Percentiles rank a stretch among this genome's conserved stretches.
Evolutionary conservation across 106 monocot genomes (phyloP).

Genomic region (Dactylorhiza incarnata): DNA sequence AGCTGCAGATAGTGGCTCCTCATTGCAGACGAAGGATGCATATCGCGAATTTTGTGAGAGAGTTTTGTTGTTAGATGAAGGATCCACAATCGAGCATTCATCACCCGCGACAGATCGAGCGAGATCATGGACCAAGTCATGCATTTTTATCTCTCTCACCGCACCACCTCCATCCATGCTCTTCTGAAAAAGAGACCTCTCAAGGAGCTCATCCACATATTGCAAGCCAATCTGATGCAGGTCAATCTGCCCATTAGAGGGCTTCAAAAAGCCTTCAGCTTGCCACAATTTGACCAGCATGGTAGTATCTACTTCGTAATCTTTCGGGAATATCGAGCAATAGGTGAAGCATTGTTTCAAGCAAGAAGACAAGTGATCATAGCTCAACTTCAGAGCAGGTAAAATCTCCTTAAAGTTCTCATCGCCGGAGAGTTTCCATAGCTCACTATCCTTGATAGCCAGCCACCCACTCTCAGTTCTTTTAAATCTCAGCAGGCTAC

Average conservation of each 20-base stretch:
- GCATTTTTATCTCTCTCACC: slow-evolving; percentile 11
- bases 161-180: not conserved
- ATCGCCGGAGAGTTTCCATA: slow-evolving; percentile 7
- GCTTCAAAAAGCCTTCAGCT: slow-evolving; percentile 13
- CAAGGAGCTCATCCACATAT: slow-evolving; percentile 13
- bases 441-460: slow-evolving; percentile 13
- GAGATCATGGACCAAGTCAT: slow-evolving; percentile 33
- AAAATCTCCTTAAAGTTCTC: not conserved
- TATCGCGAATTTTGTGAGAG: too few species aligned
- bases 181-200: slow-evolving; percentile 20
- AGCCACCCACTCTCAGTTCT: slow-evolving; percentile 10
- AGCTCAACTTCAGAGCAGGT: slow-evolving; percentile 21
- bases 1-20: not conserved
- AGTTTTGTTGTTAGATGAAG: too few species aligned
- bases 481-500: slow-evolving; percentile 11
- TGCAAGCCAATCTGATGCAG: slow-evolving; percentile 7
- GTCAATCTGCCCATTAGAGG: not conserved
- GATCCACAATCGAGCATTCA: slow-evolving; percentile 15
- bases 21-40: not conserved
- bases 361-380: slow-evolving; percentile 11
- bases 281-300: slow-evolving; percentile 19
- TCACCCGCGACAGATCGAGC: slow-evolving; percentile 23
- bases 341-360: slow-evolving; percentile 30
- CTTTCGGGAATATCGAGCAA: slow-evolving; percentile 24
- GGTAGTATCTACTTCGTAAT: not conserved